These are phyloP conservation scores for Rhipidocladum racemiflorum DNA, from an alignment of 176 grass and related monocot species.

Conservation along the genomic window DNA sequence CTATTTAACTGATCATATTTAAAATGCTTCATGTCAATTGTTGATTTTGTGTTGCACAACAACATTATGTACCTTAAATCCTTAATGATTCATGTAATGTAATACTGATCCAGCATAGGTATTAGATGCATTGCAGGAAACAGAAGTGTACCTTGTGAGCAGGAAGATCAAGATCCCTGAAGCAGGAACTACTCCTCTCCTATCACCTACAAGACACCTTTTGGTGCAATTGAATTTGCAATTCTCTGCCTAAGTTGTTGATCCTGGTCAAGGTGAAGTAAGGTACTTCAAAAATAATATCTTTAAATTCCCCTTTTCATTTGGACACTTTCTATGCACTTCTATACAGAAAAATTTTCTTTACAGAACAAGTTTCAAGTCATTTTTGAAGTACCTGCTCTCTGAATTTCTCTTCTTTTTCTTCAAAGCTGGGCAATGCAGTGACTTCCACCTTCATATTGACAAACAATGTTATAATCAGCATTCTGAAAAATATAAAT, in stretches of 20 bases:
- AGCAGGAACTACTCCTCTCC: conserved; percentile 91
- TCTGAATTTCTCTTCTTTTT: conserved; percentile 93
- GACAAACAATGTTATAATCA: conserved; percentile 18
- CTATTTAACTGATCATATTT: conserved; percentile 8
- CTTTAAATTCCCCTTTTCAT: background rate
- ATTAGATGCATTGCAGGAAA: background rate
- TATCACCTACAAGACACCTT: conserved; percentile 91
- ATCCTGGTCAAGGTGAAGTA: conserved; percentile 64
- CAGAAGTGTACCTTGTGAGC: conserved; percentile 84
- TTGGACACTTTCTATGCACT: background rate
- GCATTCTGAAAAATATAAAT: conserved; percentile 3
- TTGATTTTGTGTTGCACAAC: background rate
- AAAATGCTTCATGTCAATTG: conserved; percentile 3
- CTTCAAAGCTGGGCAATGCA: conserved; percentile 91
- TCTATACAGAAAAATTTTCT: background rate
- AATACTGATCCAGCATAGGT: background rate
- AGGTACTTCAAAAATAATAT: conserved; percentile 23
- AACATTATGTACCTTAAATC: background rate
- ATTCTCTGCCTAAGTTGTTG: conserved; percentile 88
- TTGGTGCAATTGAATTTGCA: conserved; percentile 91
- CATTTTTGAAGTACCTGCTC: conserved; percentile 59
- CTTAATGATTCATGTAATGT: background rate
- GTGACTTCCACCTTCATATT: conserved; percentile 83
- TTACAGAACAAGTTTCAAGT: conserved; percentile 14
- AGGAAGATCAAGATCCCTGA: conserved; percentile 96